Evolutionary conservation across 306 rosid genomes (phyloP).

Genomic region (Leucaena leucocephala): DNA sequence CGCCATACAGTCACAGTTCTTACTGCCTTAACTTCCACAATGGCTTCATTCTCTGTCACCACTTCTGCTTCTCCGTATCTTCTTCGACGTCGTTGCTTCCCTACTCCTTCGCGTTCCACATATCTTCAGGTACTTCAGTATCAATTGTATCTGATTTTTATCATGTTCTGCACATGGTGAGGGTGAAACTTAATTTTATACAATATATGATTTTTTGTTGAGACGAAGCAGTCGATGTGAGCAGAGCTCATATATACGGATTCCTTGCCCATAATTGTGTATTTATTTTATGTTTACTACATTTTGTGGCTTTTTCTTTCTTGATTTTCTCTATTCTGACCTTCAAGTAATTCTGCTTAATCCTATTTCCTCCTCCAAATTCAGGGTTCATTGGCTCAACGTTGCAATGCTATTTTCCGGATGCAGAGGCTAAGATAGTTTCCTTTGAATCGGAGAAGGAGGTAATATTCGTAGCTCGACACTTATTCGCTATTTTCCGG

Average conservation of each 20-base stretch:
- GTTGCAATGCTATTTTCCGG: constrained; percentile 39
- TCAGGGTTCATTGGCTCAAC: constrained; percentile 33
- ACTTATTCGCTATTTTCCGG: too few relatives aligned
- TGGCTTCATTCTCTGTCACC: constrained; percentile 45
- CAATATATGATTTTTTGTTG: background rate
- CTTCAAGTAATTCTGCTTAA: background rate
- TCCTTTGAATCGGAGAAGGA: constrained; percentile 46
- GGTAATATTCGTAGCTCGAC: constrained; percentile 39
- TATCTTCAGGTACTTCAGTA: constrained; percentile 29
- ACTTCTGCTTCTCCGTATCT: constrained; percentile 35
- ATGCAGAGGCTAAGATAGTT: constrained; percentile 40
- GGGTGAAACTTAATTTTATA: background rate
- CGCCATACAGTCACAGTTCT: constrained; percentile 51
- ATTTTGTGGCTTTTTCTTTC: background rate
- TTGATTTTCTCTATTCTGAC: background rate
- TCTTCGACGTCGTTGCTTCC: constrained; percentile 24
- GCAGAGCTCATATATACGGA: background rate
- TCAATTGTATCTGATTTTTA: background rate
- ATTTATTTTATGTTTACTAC: background rate
- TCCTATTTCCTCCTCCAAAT: constrained; percentile 19
- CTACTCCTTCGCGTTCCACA: constrained; percentile 31
- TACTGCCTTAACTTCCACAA: constrained; percentile 4
- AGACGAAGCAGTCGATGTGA: background rate
- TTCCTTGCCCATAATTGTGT: background rate
- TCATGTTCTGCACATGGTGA: background rate